Evolutionary conservation across 352 stramenopile species (phyloP).

Genomic region (Phytophthora pisi): DNA sequence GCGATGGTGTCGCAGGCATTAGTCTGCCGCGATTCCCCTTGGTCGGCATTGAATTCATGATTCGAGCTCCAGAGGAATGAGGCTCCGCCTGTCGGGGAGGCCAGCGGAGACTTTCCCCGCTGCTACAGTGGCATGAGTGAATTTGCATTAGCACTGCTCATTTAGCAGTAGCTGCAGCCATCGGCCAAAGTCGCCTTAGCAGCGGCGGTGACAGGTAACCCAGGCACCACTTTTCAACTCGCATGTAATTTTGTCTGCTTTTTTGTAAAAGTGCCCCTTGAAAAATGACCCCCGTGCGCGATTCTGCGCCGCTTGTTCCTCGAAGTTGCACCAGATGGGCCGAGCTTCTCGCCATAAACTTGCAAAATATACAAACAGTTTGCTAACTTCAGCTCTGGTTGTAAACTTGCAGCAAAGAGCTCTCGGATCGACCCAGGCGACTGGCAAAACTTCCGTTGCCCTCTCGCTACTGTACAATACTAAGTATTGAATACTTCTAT

Average conservation of each 20-base stretch:
- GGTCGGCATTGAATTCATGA: background rate
- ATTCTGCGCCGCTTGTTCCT: conserved; percentile 18
- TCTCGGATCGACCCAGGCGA: no score
- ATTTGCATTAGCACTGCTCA: no score
- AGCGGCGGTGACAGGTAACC: background rate
- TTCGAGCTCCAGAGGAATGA: conserved; percentile 3
- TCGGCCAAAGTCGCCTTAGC: background rate
- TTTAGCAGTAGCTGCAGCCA: background rate
- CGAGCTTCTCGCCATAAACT: no score
- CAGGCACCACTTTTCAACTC: background rate
- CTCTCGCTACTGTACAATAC: no score
- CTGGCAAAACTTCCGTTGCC: no score
- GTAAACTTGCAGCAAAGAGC: no score
- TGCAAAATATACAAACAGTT: no score
- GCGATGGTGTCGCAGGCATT: conserved; percentile 5
- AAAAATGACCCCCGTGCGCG: background rate
- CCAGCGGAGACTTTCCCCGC: background rate
- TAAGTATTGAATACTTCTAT: no score
- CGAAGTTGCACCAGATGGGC: conserved; percentile 11
- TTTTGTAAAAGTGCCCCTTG: background rate
- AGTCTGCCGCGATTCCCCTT: background rate
- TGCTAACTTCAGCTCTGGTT: no score
- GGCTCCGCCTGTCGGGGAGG: background rate
- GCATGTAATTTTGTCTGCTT: background rate
- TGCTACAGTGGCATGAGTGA: background rate